Conservation (phyloP, 2,329 filamentous ascomycete species). For the Exophiala oligosperma region DNA sequence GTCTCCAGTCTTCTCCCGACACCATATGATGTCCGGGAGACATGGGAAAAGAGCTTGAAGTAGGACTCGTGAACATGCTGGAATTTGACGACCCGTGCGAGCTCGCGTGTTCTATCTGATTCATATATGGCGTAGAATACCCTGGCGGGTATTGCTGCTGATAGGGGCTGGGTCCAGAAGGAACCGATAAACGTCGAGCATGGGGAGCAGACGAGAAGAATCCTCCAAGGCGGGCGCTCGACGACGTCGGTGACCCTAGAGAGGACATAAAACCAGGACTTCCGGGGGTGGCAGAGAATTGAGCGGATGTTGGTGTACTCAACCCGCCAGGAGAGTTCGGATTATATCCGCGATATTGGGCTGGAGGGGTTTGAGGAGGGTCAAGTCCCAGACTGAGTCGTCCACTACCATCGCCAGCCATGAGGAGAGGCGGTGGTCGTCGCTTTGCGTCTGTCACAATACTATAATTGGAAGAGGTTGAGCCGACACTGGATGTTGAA, state of each 20-base stretch:
- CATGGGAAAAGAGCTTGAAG: constrained; percentile 59
- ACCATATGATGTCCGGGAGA: constrained; percentile 42
- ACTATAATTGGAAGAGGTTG: constrained; percentile 68
- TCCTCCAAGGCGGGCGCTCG: constrained; percentile 68
- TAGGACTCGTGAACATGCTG: constrained; percentile 67
- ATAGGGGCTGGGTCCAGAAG: constrained; percentile 73
- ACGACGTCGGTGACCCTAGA: constrained; percentile 70
- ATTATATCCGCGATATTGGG: constrained; percentile 64
- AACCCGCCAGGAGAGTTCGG: constrained; percentile 71
- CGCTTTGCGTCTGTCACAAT: constrained; percentile 64
- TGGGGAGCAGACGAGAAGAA: constrained; percentile 71
- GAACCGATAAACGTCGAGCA: constrained; percentile 77
- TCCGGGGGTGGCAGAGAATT: constrained; percentile 73
- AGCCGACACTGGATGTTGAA: constrained; percentile 83
- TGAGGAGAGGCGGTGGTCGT: constrained; percentile 74
- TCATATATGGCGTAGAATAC: constrained; percentile 28
- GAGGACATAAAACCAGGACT: constrained; percentile 73
- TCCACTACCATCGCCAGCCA: constrained; percentile 70
- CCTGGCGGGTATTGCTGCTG: constrained; percentile 47
- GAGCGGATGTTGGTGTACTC: constrained; percentile 80
- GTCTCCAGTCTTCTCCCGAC: constrained; percentile 73
- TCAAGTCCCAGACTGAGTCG: constrained; percentile 68
- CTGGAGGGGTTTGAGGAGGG: constrained; percentile 64
- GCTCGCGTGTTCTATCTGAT: constrained; percentile 57
- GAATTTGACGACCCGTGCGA: constrained; percentile 58